phyloP scores from a whole-genome alignment of 495 filamentous ascomycete genomes.

The Viridothelium virens region DNA sequence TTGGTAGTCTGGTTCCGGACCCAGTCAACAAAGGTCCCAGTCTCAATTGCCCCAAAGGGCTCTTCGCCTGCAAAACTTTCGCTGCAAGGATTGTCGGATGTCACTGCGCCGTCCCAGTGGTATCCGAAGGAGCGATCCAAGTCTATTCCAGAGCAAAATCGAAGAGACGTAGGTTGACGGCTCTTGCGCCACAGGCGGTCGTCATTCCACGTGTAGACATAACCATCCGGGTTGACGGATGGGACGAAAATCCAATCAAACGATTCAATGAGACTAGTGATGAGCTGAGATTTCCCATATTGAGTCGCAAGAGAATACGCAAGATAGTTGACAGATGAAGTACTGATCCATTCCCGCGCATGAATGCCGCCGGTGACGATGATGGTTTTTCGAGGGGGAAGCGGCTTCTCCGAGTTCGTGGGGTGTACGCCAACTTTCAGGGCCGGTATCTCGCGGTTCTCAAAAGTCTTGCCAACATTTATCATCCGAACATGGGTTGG shows the following conservation, averaged over 20 bases:
- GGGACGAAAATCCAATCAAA: conserved; percentile 89
- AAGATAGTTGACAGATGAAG: conserved; percentile 81
- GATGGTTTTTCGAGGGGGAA: conserved; percentile 61
- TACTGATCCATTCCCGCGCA: conserved; percentile 93
- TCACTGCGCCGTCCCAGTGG: conserved; percentile 65
- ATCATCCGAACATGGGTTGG: conserved; percentile 64
- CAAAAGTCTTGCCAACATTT: conserved; percentile 70
- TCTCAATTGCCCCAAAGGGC: conserved; percentile 79
- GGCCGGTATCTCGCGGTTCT: conserved; percentile 77
- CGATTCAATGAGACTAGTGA: conserved; percentile 67
- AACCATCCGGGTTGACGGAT: conserved; percentile 86
- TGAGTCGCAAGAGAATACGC: conserved; percentile 82
- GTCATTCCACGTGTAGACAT: conserved; percentile 83
- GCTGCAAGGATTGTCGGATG: conserved; percentile 73
- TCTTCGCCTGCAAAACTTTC: conserved; percentile 81
- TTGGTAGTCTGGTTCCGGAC: conserved; percentile 70
- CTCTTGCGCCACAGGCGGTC: conserved; percentile 97
- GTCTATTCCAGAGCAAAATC: conserved; percentile 81
- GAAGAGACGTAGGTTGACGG: conserved; percentile 71
- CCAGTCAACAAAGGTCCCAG: conserved; percentile 71
- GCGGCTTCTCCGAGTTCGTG: conserved; percentile 34
- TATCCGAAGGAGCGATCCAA: conserved; percentile 80
- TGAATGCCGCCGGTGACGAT: conserved; percentile 79
- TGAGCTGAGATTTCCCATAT: conserved; percentile 57
- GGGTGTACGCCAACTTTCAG: conserved; percentile 66